Percentiles rank a stretch among this genome's conserved stretches.
Evolutionary conservation across 163 green algal genomes (phyloP).

Genomic region (Chloromonas sp.): DNA sequence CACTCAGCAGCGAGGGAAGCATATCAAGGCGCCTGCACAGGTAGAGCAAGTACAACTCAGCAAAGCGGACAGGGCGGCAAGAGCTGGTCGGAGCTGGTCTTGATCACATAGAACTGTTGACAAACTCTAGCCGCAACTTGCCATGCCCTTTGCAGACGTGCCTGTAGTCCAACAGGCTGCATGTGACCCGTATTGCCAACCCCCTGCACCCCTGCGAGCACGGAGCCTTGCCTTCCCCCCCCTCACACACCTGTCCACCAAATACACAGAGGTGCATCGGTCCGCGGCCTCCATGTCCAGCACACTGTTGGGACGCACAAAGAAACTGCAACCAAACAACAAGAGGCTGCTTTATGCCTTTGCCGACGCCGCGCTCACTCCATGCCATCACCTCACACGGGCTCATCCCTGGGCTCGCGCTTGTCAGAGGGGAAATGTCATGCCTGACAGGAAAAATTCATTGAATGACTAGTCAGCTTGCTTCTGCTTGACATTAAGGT

Average conservation of each 20-base stretch:
- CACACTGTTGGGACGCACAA: slow-evolving; percentile 23
- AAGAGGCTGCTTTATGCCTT: not conserved
- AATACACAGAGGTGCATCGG: slow-evolving; percentile 70
- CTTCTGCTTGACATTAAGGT: too few species aligned
- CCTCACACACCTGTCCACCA: slow-evolving; percentile 53
- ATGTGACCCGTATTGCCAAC: not conserved
- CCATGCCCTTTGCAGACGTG: too few species aligned
- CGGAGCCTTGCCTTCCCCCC: not conserved
- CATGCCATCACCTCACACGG: too few species aligned
- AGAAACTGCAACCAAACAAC: slow-evolving; percentile 7
- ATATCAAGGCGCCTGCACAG: slow-evolving; percentile 67
- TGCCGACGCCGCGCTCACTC: not conserved
- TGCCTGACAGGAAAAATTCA: too few species aligned
- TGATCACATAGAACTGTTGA: too few species aligned
- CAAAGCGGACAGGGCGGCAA: not conserved
- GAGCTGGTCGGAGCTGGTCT: not conserved
- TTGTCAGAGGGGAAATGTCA: too few species aligned
- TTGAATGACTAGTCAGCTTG: too few species aligned
- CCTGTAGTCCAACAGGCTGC: too few species aligned
- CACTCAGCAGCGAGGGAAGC: slow-evolving; percentile 60
- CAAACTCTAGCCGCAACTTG: too few species aligned
- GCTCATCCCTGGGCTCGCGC: too few species aligned
- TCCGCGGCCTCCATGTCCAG: slow-evolving; percentile 46
- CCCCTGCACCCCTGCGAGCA: not conserved
- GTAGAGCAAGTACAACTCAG: not conserved